Evolutionary conservation across 2,329 filamentous ascomycete species (phyloP).

Genomic region (Chaetomium olivaceum): DNA sequence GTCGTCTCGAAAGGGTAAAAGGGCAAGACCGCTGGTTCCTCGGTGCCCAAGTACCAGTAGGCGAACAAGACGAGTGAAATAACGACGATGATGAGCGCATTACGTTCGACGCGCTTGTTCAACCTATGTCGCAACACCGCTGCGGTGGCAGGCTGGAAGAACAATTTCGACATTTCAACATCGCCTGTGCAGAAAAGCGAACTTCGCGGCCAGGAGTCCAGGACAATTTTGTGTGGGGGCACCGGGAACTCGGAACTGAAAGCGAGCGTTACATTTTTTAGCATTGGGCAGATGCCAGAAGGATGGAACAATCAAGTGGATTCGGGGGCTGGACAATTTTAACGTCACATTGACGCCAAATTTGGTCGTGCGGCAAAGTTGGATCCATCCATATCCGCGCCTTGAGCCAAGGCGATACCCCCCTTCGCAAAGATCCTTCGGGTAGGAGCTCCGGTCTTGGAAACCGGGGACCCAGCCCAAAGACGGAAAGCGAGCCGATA

Average conservation of each 20-base stretch:
- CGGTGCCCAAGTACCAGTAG: background rate
- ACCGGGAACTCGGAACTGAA: background rate
- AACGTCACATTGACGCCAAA: background rate
- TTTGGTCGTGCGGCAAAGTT: background rate
- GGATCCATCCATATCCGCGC: background rate
- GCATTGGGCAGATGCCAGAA: background rate
- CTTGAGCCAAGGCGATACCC: no score
- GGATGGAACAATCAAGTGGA: background rate
- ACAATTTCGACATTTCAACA: background rate
- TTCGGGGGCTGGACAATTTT: background rate
- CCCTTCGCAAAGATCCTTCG: background rate
- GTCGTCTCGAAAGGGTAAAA: constrained; percentile 33
- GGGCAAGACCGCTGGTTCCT: background rate
- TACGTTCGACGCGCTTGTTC: constrained; percentile 8
- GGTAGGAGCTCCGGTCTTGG: no score
- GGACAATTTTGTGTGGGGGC: background rate
- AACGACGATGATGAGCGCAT: background rate
- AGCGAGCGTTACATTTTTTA: background rate
- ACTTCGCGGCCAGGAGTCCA: background rate
- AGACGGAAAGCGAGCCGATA: no score
- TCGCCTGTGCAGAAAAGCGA: background rate
- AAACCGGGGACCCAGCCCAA: no score
- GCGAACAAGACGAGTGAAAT: background rate
- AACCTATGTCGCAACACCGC: constrained; percentile 4
- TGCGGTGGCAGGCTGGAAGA: background rate